Evolutionary conservation across 2,329 filamentous ascomycete genomes (phyloP), one percentile per base, ranked within the genome.

Genomic region (Uncinocarpus reesii): DNA sequence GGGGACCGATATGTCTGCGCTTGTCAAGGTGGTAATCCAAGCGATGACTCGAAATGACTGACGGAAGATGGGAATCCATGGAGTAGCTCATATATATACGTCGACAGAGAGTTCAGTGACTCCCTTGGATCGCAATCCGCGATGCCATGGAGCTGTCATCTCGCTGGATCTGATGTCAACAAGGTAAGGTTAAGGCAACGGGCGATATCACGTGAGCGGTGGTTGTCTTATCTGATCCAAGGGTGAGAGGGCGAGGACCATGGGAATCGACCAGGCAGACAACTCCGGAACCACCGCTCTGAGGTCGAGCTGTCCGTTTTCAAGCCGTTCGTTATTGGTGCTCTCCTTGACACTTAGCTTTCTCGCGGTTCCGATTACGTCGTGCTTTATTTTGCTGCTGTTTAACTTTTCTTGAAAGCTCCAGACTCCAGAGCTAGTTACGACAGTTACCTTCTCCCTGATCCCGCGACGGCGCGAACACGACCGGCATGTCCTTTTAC

Each of bases 401-500:
- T n/a, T n/a, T n/a, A n/a, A n/a, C n/a, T n/a, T n/a, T n/a, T n/a
- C n/a, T n/a, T n/a, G n/a, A n/a, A n/a, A n/a, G n/a, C n/a, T n/a
- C n/a, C n/a, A n/a, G n/a, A n/a, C n/a, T n/a, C n/a, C n/a, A n/a
- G n/a, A n/a, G n/a, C n/a, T n/a, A n/a, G 26, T 11, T 28, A 28
- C 26, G 11, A 28, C 11, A 28, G 11, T 11, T 28, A 28, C 26
- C 5, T 28, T n/a, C n/a, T n/a, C n/a, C n/a, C n/a, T n/a, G n/a
- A n/a, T n/a, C n/a, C n/a, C n/a, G n/a, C n/a, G n/a, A n/a, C 37
- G 24, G 7, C 37, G 4, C 24, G 7, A 3, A 37, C 5, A 3
- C 40, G n/a, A 7, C 26, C 26, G 29, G 2, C 21, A 49, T 49
- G 47, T 53, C 48, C 31, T 83, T 80, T 65, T 88, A 80, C 65